phyloP scores from a whole-genome alignment of 306 rosid genomes.

The Crotalaria pallida region DNA sequence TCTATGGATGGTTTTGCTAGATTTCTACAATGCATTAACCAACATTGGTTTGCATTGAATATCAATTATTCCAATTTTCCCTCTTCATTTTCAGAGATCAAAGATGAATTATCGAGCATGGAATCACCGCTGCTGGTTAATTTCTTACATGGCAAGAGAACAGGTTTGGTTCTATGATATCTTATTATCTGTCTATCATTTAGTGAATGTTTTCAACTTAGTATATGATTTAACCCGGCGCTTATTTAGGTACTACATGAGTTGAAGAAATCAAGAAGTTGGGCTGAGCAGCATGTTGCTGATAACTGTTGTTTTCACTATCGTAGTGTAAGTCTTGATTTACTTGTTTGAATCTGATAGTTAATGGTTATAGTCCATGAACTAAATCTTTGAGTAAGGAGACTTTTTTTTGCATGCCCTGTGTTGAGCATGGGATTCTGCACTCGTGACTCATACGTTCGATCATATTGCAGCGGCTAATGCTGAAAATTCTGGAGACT shows the following conservation, averaged over 20 bases:
- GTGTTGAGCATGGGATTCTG: slow-evolving; percentile 11
- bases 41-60: slow-evolving; percentile 2
- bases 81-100: slow-evolving; percentile 51
- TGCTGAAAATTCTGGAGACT: slow-evolving; percentile 46
- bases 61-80: slow-evolving; percentile 11
- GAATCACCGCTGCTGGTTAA: slow-evolving; percentile 87
- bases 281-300: slow-evolving; percentile 82
- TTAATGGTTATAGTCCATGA: slow-evolving; percentile 5
- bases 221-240: slow-evolving; percentile 11
- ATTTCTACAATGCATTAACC: background rate
- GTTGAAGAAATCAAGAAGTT: slow-evolving; percentile 56
- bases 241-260: slow-evolving; percentile 53
- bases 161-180: slow-evolving; percentile 40
- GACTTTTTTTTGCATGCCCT: background rate
- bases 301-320: slow-evolving; percentile 83
- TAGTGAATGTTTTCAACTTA: slow-evolving; percentile 3
- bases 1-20: background rate
- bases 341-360: slow-evolving; percentile 8
- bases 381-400: background rate
- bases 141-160: slow-evolving; percentile 58
- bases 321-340: slow-evolving; percentile 63
- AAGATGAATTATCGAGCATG: slow-evolving; percentile 98
- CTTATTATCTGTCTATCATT: background rate
- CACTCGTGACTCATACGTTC: background rate
- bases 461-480: slow-evolving; percentile 54